phyloP scores from a whole-genome alignment of 805 yeast genomes.

The Scheffersomyces lignosus region DNA sequence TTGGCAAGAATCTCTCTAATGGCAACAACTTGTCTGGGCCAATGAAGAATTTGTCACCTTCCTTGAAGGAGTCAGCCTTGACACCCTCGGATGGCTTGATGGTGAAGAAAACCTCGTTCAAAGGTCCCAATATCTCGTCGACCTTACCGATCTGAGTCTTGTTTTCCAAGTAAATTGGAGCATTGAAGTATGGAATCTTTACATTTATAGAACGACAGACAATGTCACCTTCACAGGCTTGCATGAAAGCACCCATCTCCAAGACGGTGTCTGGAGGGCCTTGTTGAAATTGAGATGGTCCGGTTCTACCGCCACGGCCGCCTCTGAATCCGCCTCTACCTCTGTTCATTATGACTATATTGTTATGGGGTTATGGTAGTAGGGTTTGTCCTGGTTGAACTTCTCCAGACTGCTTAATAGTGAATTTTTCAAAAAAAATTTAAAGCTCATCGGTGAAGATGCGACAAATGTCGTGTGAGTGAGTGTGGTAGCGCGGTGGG shows the following conservation, averaged over 20 bases:
- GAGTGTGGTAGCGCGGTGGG: no score
- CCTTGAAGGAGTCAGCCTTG: slow-evolving; percentile 88
- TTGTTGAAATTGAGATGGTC: slow-evolving; percentile 67
- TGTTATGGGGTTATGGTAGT: neutral
- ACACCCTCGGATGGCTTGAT: slow-evolving; percentile 96
- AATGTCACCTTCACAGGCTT: slow-evolving; percentile 94
- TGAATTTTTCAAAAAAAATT: no score
- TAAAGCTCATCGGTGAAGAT: slow-evolving; percentile 8
- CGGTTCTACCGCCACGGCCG: slow-evolving; percentile 68
- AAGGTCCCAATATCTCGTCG: slow-evolving; percentile 96
- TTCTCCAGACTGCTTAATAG: no score
- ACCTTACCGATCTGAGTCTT: slow-evolving; percentile 96
- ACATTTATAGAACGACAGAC: slow-evolving; percentile 94
- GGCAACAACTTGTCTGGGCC: slow-evolving; percentile 95
- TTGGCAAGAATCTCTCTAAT: slow-evolving; percentile 93
- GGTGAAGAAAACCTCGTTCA: slow-evolving; percentile 97
- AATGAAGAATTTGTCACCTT: slow-evolving; percentile 94
- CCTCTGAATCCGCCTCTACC: slow-evolving; percentile 72
- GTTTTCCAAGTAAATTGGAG: slow-evolving; percentile 95
- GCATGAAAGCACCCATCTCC: slow-evolving; percentile 92
- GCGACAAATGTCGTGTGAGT: no score
- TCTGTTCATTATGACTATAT: slow-evolving; percentile 52
- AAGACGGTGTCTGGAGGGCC: slow-evolving; percentile 96
- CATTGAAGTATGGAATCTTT: slow-evolving; percentile 96
- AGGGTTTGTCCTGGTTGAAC: neutral